phyloP scores from a whole-genome alignment of 1,139 yeast genomes.

The Pichia sp. region DNA sequence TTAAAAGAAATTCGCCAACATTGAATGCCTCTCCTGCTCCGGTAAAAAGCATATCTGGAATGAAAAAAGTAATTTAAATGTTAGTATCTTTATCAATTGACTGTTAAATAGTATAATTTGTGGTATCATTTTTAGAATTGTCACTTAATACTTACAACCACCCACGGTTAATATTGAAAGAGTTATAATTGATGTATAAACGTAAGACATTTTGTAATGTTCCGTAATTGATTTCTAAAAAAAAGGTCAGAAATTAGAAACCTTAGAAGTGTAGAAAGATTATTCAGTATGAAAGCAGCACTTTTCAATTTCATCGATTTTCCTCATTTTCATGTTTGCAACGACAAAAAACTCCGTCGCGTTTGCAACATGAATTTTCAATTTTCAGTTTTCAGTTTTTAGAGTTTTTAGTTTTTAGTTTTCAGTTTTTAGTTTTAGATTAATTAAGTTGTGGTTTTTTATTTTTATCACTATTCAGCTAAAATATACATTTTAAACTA shows the following conservation, averaged over 20 bases:
- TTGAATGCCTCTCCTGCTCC: slow-evolving; percentile 89
- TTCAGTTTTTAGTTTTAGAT: neutral
- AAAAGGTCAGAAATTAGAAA: neutral
- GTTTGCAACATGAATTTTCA: neutral
- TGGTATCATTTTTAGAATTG: neutral
- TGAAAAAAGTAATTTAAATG: neutral
- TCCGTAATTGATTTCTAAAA: neutral
- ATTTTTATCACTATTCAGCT: neutral
- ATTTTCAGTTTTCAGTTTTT: no score
- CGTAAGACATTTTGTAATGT: slow-evolving; percentile 8
- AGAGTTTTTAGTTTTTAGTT: neutral
- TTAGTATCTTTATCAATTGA: neutral
- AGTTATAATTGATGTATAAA: slow-evolving; percentile 10
- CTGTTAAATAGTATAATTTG: neutral
- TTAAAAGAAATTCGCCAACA: slow-evolving; percentile 77
- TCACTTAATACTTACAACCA: slow-evolving; percentile 13
- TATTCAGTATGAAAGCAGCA: neutral
- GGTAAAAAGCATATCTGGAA: slow-evolving; percentile 69
- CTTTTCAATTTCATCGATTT: neutral
- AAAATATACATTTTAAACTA: neutral
- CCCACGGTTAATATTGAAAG: slow-evolving; percentile 15
- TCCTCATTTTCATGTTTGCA: neutral
- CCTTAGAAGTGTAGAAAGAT: neutral
- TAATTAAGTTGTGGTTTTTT: neutral
- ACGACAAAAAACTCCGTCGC: neutral